Evolutionary conservation across 352 stramenopile genomes (phyloP).

Genomic region (Phytophthora pini): DNA sequence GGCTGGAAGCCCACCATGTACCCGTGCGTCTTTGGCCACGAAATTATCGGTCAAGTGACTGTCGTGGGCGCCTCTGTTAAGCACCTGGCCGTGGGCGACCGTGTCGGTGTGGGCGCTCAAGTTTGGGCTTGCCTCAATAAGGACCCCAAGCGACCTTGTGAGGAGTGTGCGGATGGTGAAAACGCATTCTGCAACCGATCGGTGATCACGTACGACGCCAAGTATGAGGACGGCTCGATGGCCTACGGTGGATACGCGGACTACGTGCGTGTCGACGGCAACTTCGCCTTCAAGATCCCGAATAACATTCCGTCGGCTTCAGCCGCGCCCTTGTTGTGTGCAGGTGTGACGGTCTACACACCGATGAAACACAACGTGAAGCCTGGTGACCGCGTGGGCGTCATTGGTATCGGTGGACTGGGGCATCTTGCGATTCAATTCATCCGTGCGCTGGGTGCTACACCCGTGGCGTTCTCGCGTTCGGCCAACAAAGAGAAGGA

Average conservation of each 20-base stretch:
- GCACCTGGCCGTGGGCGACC: conserved; percentile 74
- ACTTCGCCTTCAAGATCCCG: conserved; percentile 28
- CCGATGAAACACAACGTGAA: conserved; percentile 25
- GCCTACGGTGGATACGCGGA: conserved; percentile 25
- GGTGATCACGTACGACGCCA: conserved; percentile 48
- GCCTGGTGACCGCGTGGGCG: conserved; percentile 21
- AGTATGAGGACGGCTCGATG: conserved; percentile 25
- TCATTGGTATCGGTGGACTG: conserved; percentile 54
- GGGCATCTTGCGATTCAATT: conserved; percentile 57
- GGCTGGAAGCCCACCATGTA: conserved; percentile 49
- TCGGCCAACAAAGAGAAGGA: conserved; percentile 24
- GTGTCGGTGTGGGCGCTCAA: conserved; percentile 38
- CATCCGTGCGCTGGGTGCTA: conserved; percentile 30
- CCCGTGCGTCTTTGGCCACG: conserved; percentile 54
- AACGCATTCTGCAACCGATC: conserved; percentile 66
- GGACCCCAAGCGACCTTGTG: conserved; percentile 57
- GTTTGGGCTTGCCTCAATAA: conserved; percentile 63
- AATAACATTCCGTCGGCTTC: conserved; percentile 12
- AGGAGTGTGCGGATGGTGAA: conserved; percentile 48
- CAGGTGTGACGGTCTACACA: conserved; percentile 20
- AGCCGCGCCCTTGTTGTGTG: conserved; percentile 11
- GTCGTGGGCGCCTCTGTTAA: conserved; percentile 10
- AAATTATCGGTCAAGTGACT: conserved; percentile 33
- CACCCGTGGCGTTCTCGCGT: conserved; percentile 21
- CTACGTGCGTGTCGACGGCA: conserved; percentile 35